Evolutionary conservation across 164 flowering plant genomes (phyloP).

Genomic region (Akebia trifoliata): DNA sequence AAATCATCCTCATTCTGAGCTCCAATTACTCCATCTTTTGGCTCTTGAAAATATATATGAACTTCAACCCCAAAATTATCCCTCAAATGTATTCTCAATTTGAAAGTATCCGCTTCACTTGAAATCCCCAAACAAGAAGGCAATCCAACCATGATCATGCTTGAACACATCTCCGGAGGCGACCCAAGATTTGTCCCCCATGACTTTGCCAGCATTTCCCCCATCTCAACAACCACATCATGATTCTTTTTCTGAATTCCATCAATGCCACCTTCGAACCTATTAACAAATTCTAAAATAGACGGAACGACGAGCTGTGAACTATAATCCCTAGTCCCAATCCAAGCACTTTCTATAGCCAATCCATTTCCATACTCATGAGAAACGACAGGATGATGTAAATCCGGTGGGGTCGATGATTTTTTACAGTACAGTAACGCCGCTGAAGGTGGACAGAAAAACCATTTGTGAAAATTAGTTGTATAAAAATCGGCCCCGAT

Average conservation of each 20-base stretch:
- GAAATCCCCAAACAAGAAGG: conserved; percentile 61
- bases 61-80: conserved; percentile 56
- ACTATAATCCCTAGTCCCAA: conserved; percentile 94
- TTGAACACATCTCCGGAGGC: conserved; percentile 73
- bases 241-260: conserved; percentile 84
- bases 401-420: conserved; percentile 22
- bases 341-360: conserved; percentile 85
- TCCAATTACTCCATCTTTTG: conserved; percentile 34
- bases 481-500: conserved; percentile 93
- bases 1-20: conserved; percentile 1
- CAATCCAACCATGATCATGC: conserved; percentile 88
- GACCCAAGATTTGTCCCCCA: conserved; percentile 86
- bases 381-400: conserved; percentile 92
- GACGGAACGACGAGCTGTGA: conserved; percentile 78
- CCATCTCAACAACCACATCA: conserved; percentile 76
- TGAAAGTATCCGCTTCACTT: conserved; percentile 48
- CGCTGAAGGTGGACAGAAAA: conserved; percentile 85
- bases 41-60: conserved; percentile 47
- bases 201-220: conserved; percentile 67
- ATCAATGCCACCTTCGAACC: conserved; percentile 82
- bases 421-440: conserved; percentile 72
- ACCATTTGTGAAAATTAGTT: conserved; percentile 91
- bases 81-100: conserved; percentile 59
- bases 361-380: conserved; percentile 90
- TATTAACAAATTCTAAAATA: conserved; percentile 55